Evolutionary conservation across 768 basidiomycete genomes (phyloP).

Genomic region (Termitomyces sp.): DNA sequence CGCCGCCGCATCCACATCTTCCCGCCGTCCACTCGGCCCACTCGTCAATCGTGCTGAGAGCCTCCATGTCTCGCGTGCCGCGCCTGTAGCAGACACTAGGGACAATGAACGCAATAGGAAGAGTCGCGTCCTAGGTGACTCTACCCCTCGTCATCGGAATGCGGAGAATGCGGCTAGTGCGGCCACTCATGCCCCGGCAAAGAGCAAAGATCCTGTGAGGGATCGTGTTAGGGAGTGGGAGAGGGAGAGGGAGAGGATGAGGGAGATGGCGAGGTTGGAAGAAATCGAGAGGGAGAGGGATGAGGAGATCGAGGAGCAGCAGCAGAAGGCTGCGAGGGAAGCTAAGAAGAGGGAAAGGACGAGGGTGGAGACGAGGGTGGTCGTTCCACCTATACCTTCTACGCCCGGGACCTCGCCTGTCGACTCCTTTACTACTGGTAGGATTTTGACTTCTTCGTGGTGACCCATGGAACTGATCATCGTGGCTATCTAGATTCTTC

Average conservation of each 20-base stretch:
- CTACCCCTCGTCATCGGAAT: conserved; percentile 28
- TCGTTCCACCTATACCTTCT: conserved; percentile 7
- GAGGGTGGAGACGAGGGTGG: conserved; percentile 29
- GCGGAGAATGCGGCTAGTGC: conserved; percentile 8
- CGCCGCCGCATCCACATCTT: conserved; percentile 15
- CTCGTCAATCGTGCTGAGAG: conserved; percentile 21
- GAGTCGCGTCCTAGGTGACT: conserved; percentile 31
- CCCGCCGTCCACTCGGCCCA: conserved; percentile 28
- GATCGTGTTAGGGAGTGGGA: conserved; percentile 77
- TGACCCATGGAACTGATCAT: background rate
- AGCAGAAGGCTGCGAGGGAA: conserved; percentile 16
- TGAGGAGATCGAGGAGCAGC: conserved; percentile 30
- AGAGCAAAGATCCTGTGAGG: conserved; percentile 41
- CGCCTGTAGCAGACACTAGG: conserved; percentile 10
- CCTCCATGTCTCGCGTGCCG: conserved; percentile 10
- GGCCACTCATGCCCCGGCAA: background rate
- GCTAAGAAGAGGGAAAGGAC: conserved; percentile 26
- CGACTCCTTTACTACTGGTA: conserved; percentile 12
- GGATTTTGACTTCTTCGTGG: background rate
- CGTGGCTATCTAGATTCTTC: conserved; percentile 3
- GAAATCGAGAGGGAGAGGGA: conserved; percentile 51
- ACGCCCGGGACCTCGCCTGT: conserved; percentile 6
- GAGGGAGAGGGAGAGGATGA: conserved; percentile 58
- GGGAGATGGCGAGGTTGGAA: conserved; percentile 61
- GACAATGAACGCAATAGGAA: conserved; percentile 18